Evolutionary conservation across 768 basidiomycete genomes (phyloP).

Genomic region (Zangia roseola): DNA sequence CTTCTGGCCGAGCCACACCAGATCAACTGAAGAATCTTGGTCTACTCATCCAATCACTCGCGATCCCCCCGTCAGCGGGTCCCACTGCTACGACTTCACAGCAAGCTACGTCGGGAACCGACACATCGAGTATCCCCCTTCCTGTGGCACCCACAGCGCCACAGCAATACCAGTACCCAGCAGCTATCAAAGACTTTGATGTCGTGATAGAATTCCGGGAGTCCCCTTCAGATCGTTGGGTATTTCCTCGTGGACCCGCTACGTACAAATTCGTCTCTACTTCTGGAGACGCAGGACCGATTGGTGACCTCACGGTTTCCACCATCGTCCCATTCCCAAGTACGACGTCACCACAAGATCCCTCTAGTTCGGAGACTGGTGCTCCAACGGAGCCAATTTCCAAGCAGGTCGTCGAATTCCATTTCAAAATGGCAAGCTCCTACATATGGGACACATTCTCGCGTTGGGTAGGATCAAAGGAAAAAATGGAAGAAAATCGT

Average conservation of each 20-base stretch:
- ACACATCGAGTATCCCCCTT: slow-evolving; percentile 13
- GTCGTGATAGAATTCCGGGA: slow-evolving; percentile 73
- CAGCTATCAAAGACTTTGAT: slow-evolving; percentile 60
- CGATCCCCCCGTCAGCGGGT: slow-evolving; percentile 24
- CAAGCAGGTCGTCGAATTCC: slow-evolving; percentile 43
- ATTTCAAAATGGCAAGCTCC: slow-evolving; percentile 46
- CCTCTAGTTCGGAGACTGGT: slow-evolving; percentile 12
- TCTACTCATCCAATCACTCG: slow-evolving; percentile 69
- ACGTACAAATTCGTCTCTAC: slow-evolving; percentile 43
- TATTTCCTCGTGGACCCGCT: slow-evolving; percentile 61
- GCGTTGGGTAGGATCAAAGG: slow-evolving; percentile 60
- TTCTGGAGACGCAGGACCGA: slow-evolving; percentile 10
- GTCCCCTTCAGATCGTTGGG: slow-evolving; percentile 57
- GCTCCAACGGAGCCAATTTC: slow-evolving; percentile 7
- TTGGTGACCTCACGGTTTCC: slow-evolving; percentile 40
- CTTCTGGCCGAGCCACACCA: slow-evolving; percentile 56
- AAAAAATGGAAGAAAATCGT: slow-evolving; percentile 50
- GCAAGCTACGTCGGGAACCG: background rate
- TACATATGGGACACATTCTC: slow-evolving; percentile 57
- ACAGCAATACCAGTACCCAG: slow-evolving; percentile 24
- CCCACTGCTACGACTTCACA: slow-evolving; percentile 8
- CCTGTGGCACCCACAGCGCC: slow-evolving; percentile 12
- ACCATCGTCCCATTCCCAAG: slow-evolving; percentile 46
- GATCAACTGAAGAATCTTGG: slow-evolving; percentile 70
- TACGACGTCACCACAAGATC: slow-evolving; percentile 11